Evolutionary conservation across 2,329 filamentous ascomycete genomes (phyloP), one percentile per base, ranked within the genome.

Genomic region (Botrytis paeoniae): DNA sequence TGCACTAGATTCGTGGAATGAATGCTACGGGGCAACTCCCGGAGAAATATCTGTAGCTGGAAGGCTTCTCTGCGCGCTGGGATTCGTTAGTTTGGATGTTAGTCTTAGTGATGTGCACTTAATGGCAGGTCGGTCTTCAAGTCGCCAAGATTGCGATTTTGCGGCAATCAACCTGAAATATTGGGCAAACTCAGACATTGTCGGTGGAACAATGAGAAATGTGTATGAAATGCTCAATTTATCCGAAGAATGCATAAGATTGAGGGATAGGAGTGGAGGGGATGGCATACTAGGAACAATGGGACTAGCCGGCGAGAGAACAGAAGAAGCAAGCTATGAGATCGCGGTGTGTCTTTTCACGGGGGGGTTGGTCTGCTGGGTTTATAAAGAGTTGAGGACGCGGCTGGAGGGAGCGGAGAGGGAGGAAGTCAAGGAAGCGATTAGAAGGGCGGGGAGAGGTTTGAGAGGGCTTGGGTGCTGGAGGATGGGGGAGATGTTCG

Each of bases 291-390:
- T 69, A 32, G 65, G 65, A 22, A 68, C 48, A 8, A 68, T 68
- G 48, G 65, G 65, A 41, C n/a, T 59, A 12, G 9, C 8, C 39
- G 48, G 70, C 22, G 54, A 35, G 22, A 43, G 29, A 57, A n/a
- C 32, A 6, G 70, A 59, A 41, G 70, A 72, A 45, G 70, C 70
- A 25, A 68, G 62, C 4, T 80, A 76, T 60, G 78, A 80, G 64
- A 75, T 79, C 37, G 75, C 76, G 0, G 75, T 77, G 4, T 76
- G 77, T 65, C 57, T 80, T 20, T 79, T 80, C 29, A 80, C 78
- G 0, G 78, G 77, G 16, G 78, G 78, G 0, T 76, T 80, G 72
- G 76, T 80, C 0, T 80, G 78, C 57, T 80, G 78, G 78, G 78
- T 77, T 8, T 80, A 77, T 73, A 78, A 76, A 22, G 76, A 78